Conservation (phyloP, 192 early-diverging fungal genomes). For the Diversispora eburnea region DNA sequence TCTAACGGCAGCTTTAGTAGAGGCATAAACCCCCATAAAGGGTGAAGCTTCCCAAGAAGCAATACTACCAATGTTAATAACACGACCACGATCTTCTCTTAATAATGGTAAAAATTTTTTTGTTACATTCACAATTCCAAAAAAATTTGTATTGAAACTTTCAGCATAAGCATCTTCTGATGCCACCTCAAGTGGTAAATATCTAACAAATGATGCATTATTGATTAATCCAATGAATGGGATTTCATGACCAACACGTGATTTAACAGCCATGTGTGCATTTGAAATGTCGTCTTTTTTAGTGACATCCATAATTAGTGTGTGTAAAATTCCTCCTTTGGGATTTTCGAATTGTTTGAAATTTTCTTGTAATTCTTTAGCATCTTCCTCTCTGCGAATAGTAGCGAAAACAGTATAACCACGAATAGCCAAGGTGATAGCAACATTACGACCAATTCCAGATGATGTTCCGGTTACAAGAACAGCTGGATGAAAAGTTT, state of each 20-base stretch:
- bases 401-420: constrained; percentile 3
- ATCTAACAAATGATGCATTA: constrained; percentile 9
- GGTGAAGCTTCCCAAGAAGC: constrained; percentile 8
- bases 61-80: constrained; percentile 23
- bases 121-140: constrained; percentile 22
- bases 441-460: background rate
- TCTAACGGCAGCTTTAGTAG: constrained; percentile 19
- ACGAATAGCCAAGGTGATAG: background rate
- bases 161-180: constrained; percentile 14
- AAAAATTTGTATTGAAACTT: constrained; percentile 28
- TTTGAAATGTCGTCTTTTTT: background rate
- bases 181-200: constrained; percentile 21
- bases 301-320: background rate
- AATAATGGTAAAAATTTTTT: constrained; percentile 26
- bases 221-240: constrained; percentile 18
- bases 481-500: background rate
- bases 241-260: background rate
- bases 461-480: constrained; percentile 1
- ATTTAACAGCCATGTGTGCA: background rate
- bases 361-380: background rate
- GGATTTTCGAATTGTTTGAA: background rate
- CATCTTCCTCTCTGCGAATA: background rate
- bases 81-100: constrained; percentile 12
- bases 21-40: constrained; percentile 21
- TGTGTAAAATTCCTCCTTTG: background rate